Base-by-base conservation (phyloP, 768 basidiomycete genomes). In the Sarcomyxa edulis region DNA sequence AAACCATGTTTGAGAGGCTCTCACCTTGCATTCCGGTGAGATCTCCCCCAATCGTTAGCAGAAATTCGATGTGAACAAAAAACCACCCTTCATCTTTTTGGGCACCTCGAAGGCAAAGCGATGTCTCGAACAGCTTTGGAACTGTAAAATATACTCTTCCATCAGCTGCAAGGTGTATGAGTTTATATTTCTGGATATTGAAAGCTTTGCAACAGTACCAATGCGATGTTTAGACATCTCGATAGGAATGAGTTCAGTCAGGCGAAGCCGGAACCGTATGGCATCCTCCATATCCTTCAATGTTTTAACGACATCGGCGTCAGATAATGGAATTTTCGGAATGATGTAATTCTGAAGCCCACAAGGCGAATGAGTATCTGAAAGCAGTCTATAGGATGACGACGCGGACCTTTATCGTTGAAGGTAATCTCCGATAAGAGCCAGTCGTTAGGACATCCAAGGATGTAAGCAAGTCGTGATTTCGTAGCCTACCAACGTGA, bases 381-480 rank as follows among this genome's bases (percentile, higher is more conserved):
- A 33, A 25, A n/a, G n/a, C 7, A 28, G 34, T 24, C 42, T 36
- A 42, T 12, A 35, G 21, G 34, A 49, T 40, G 40, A 48, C 10
- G n/a, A n/a, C 15, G 37, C 48, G 15, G 37, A 88, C 90, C 76
- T 86, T 88, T 55, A 95, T 84, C 36, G 66, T 69, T 2, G 78
- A 72, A 12, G 95, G 93, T 11, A 98, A 74, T 19, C 90, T 71
- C 26, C 78, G 68, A 54, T 97, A 98, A 11, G 86, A 81, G 0
- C 93, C 94, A 9, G 80, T 81, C 2, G 86, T 86, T 22, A 96
- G 69, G 39, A 97, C 86, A 48, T 93, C 86, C 25, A 97, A 64
- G 16, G 94, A 94, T 1, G 92, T 95, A 4, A 93, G 71, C 16
- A 97, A 66, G 59, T 98, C 95, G 44, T 94, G 91, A 61, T 97